Percentiles rank a stretch among this genome's conserved stretches.
phyloP scores from a whole-genome alignment of 1,284 basidiomycete genomes.

The Malassezia cuniculi region DNA sequence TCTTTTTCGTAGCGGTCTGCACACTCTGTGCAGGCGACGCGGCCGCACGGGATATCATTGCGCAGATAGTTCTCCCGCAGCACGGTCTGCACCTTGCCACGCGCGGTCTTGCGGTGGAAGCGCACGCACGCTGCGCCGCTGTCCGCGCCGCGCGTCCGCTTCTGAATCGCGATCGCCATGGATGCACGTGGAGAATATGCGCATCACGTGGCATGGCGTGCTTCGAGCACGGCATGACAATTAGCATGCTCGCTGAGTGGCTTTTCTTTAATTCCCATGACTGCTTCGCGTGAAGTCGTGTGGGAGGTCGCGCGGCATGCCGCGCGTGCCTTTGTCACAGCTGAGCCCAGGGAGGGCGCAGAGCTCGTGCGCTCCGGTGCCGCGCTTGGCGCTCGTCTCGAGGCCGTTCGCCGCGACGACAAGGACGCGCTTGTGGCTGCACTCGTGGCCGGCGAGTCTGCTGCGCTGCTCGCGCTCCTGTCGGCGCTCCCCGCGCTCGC shows the following conservation, averaged over 20 bases:
- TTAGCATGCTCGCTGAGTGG: not conserved
- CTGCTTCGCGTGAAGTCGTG: constrained; percentile 7
- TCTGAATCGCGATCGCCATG: constrained; percentile 30
- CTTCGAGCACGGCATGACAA: not conserved
- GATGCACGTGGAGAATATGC: not conserved
- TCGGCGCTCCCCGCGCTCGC: constrained; percentile 34
- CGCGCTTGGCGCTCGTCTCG: constrained; percentile 10
- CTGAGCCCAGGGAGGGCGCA: not conserved
- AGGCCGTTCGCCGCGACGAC: not conserved
- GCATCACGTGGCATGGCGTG: constrained; percentile 9
- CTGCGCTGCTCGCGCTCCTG: constrained; percentile 20
- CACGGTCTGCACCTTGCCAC: constrained; percentile 88
- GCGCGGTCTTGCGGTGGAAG: constrained; percentile 61
- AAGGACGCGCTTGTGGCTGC: constrained; percentile 1
- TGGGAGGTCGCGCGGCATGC: constrained; percentile 8
- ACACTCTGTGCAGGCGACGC: constrained; percentile 54
- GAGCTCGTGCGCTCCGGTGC: constrained; percentile 1
- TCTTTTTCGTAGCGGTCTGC: constrained; percentile 20
- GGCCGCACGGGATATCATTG: constrained; percentile 83
- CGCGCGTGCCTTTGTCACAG: constrained; percentile 4
- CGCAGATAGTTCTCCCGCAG: constrained; percentile 88
- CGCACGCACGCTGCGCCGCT: constrained; percentile 23
- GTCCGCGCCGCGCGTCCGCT: constrained; percentile 28
- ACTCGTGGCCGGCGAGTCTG: not conserved
- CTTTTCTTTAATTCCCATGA: not conserved